These are phyloP conservation scores for Limonium bicolor DNA, from an alignment of 148 eudicot genomes.

Conservation along the genomic window DNA sequence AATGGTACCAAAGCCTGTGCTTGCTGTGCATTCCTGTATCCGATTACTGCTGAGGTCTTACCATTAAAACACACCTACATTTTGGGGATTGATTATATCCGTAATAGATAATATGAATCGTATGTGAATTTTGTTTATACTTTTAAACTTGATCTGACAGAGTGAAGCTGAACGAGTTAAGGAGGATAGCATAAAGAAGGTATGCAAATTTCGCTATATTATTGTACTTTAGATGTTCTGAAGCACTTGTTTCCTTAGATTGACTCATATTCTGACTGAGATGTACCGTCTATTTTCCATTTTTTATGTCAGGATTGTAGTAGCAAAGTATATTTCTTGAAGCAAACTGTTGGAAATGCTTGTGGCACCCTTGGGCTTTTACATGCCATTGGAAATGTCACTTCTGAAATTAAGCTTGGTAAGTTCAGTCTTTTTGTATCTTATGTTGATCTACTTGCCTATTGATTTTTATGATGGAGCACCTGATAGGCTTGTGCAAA, in stretches of 20 bases:
- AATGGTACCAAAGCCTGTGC: constrained; percentile 90
- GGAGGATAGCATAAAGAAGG: constrained; percentile 53
- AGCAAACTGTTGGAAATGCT: constrained; percentile 98
- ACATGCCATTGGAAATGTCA: constrained; percentile 85
- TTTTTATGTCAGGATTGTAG: constrained; percentile 32
- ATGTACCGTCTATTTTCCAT: no score
- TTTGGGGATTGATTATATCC: no score
- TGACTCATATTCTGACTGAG: no score
- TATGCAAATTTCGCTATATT: no score
- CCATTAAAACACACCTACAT: no score
- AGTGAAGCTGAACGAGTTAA: constrained; percentile 73
- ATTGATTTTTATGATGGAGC: no score
- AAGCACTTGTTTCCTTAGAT: no score
- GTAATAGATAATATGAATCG: no score
- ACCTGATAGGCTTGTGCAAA: no score
- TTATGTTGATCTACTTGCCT: not conserved
- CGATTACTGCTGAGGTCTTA: constrained; percentile 57
- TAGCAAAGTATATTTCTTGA: constrained; percentile 63
- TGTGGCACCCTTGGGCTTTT: constrained; percentile 96
- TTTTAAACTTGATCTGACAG: constrained; percentile 30
- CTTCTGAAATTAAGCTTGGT: constrained; percentile 82
- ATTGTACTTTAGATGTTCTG: no score
- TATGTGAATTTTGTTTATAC: no score
- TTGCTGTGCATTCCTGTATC: constrained; percentile 82
- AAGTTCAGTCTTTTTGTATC: constrained; percentile 9